phyloP scores from a whole-genome alignment of 1,284 basidiomycete species.

The Mycosarcoma mackinlayi region DNA sequence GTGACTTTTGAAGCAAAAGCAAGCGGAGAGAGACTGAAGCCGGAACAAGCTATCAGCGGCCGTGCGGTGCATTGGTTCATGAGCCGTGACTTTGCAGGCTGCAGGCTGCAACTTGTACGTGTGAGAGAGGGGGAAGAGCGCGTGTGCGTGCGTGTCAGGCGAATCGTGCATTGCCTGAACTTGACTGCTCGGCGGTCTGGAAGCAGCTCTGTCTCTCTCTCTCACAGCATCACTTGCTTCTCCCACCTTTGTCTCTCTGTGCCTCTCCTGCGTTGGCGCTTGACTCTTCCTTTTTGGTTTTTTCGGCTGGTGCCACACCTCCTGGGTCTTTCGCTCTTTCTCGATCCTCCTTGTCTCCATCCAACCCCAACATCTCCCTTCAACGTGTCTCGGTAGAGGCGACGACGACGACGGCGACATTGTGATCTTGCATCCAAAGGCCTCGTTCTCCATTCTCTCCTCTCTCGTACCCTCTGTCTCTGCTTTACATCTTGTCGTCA shows the following conservation, averaged over 20 bases:
- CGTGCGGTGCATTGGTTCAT: too few species aligned
- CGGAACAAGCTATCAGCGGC: background rate
- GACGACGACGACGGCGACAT: conserved; percentile 15
- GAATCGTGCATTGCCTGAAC: background rate
- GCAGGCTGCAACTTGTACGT: too few species aligned
- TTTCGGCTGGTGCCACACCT: too few species aligned
- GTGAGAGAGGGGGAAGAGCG: background rate
- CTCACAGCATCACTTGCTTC: too few species aligned
- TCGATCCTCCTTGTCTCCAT: background rate
- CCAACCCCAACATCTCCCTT: conserved; percentile 5
- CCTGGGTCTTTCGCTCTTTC: conserved; percentile 6
- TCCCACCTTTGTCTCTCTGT: too few species aligned
- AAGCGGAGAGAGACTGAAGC: too few species aligned
- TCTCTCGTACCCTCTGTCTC: background rate
- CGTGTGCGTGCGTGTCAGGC: background rate
- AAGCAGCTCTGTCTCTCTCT: too few species aligned
- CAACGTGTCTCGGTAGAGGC: conserved; percentile 6
- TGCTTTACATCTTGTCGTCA: background rate
- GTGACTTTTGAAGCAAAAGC: too few species aligned
- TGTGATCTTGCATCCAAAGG: background rate
- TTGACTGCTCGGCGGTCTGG: too few species aligned
- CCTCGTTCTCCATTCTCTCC: conserved; percentile 8
- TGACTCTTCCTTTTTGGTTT: too few species aligned
- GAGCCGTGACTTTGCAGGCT: too few species aligned
- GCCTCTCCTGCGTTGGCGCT: too few species aligned